Evolutionary conservation across 1,284 basidiomycete genomes (phyloP), one percentile per base, ranked within the genome.

Genomic region (Ustilago esculenta): DNA sequence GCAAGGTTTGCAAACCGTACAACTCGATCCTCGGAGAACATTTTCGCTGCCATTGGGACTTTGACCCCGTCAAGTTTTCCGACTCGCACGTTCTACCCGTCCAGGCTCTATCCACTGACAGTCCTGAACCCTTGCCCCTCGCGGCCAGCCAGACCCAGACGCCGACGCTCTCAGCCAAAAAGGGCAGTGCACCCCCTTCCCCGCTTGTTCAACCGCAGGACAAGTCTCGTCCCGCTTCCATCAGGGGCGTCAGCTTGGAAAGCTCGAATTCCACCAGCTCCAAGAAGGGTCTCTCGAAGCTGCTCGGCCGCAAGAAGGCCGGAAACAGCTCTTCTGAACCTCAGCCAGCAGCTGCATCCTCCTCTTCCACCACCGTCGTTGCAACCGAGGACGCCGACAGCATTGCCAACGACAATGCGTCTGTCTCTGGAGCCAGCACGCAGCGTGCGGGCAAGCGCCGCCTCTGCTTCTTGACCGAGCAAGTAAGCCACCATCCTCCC

Each of bases 1-100:
- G 92, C 37, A 91, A 92, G 82, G 87, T 96, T 17, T 92, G 91
- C 85, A 97, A 98, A 82, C 93, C 94, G 0, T 98, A 97, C 86
- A 79, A 79, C 56, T 79, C 77, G 25, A 76, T 79, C 30, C 52
- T 79, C 2, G 73, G 78, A 32, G 78, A 80, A 45, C 75, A 77
- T 36, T 80, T 80, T 56, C 75, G 75, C 21, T 79, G 77, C 52
- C 78, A 79, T 53, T 80, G 78, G 78, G 77, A 80, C 39, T 59
- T 79, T 23, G 59, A 67, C 21, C 59, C 72, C 10, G 55, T 70
- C 34, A 56, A 58, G 41, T 24, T 68, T 8, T 36, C 51, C n/a
- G 71, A 67, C n/a, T 58, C 71, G 14, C 53, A 74, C 48, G 33
- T 69, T 29, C 27, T 76, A 5, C 77, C 77, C 25, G 51, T 61